Evolutionary conservation across 1,284 basidiomycete species (phyloP), one percentile per base, ranked within the genome.

Genomic region (Puccinia novopanici): DNA sequence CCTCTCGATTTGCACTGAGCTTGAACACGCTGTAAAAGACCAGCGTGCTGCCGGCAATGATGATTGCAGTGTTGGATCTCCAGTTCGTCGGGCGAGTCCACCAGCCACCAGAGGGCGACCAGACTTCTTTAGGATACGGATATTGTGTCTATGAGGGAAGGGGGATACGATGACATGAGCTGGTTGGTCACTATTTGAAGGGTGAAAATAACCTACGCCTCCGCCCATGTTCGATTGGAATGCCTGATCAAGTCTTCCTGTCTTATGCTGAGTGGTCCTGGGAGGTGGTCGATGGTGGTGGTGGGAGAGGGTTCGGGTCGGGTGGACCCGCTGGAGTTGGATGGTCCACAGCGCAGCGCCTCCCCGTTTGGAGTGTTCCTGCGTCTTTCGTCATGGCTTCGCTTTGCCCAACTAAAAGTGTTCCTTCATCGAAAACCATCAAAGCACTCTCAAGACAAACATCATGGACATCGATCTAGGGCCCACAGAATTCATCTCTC

Each of bases 121-220:
- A 89, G 81, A 89, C 89, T 84, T 89, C 88, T 85, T 89, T 89
- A 42, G 89, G 89, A 85, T 87, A 89, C 75, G 88, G 88, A 84
- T 88, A 89, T 82, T 87, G 88, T 82, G 85, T 85, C 81, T 86
- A 52, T 34, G 27, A 27, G 27, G 10, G 15, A 59, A 34, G 24
- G 15, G 15, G 3, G 57, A 59, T 10, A 1, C 15, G 17, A 59
- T 59, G 24, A 17, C 15, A 27, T 9, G 34, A 13, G 24, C 34
- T 59, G 34, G 57, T 59, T 9, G 15, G 10, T 24, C 17, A 59
- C 12, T 13, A 27, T 15, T 59, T 27, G 27, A 59, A n/a, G n/a
- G n/a, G n/a, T n/a, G n/a, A n/a, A n/a, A 45, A 45, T 45, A 9
- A 59, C 57, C 34, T 3, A 59, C 57, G 8, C 57, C 57, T 59